Percentiles rank a stretch among this genome's conserved stretches.
These are phyloP conservation scores for Cocos nucifera DNA, from an alignment of 176 grass and related monocot species.

Conservation along the genomic window DNA sequence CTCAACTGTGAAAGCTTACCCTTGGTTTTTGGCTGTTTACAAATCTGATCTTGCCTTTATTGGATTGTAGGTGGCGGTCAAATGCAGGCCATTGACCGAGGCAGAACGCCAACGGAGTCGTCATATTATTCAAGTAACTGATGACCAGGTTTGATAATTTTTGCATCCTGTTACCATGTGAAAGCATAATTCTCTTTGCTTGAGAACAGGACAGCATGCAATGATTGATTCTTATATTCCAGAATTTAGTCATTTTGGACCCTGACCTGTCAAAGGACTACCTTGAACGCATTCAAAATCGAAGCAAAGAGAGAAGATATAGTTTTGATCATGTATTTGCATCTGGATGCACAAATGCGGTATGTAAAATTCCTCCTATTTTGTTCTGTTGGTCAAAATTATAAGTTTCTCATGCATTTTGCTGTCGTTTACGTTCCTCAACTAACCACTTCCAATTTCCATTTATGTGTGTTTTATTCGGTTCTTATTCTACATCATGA, in stretches of 20 bases:
- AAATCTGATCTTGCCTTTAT: not conserved
- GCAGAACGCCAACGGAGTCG: slow-evolving; percentile 47
- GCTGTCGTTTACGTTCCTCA: no score
- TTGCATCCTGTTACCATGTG: not conserved
- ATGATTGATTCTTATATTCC: slow-evolving; percentile 6
- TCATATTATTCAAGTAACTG: slow-evolving; percentile 95
- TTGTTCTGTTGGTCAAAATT: not conserved
- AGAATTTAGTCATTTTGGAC: slow-evolving; percentile 90
- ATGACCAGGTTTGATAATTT: slow-evolving; percentile 55
- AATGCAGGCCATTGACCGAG: slow-evolving; percentile 84
- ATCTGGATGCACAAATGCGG: slow-evolving; percentile 69
- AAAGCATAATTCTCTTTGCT: not conserved
- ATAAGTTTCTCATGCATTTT: no score
- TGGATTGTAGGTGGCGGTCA: slow-evolving; percentile 64
- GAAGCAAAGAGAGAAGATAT: slow-evolving; percentile 86
- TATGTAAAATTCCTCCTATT: slow-evolving; percentile 21
- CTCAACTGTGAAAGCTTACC: not conserved
- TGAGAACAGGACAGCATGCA: not conserved
- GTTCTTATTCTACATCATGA: no score
- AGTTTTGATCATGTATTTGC: slow-evolving; percentile 93
- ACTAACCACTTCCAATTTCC: no score
- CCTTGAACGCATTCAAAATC: slow-evolving; percentile 85
- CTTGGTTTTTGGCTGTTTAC: not conserved
- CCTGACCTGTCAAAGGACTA: slow-evolving; percentile 98
- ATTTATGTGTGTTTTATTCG: no score